phyloP scores from a whole-genome alignment of 2,329 filamentous ascomycete genomes.

The Diplocarpon rosae region DNA sequence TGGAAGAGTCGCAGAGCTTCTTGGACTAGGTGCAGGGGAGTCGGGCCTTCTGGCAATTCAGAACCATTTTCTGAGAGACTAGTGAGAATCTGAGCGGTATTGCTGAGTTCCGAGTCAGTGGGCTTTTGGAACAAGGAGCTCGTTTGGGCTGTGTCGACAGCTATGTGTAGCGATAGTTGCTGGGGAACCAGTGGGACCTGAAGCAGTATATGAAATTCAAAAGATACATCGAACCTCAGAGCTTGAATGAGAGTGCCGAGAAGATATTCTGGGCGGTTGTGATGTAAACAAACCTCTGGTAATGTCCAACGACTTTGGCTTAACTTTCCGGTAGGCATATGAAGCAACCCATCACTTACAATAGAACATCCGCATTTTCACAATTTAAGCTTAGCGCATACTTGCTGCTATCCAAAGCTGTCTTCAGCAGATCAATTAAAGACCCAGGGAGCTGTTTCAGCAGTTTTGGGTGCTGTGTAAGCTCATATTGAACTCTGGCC shows the following conservation, averaged over 20 bases:
- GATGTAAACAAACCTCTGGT: neutral
- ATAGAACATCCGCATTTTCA: conserved; percentile 55
- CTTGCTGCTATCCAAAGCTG: conserved; percentile 52
- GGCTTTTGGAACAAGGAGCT: neutral
- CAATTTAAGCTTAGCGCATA: conserved; percentile 47
- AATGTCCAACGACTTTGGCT: too few relatives aligned
- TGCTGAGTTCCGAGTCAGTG: conserved; percentile 30
- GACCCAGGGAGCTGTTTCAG: conserved; percentile 45
- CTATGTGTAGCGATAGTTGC: neutral
- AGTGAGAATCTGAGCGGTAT: conserved; percentile 58
- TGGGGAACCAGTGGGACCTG: neutral
- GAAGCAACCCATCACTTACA: conserved; percentile 28
- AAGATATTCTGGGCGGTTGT: too few relatives aligned
- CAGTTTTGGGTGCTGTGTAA: conserved; percentile 55
- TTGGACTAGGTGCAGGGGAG: conserved; percentile 40
- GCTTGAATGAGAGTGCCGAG: too few relatives aligned
- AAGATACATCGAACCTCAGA: too few relatives aligned
- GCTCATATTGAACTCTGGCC: conserved; percentile 58
- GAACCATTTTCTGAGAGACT: conserved; percentile 50
- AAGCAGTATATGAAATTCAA: neutral
- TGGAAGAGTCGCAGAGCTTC: conserved; percentile 52
- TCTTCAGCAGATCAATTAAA: conserved; percentile 42
- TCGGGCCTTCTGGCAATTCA: conserved; percentile 29
- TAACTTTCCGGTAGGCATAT: neutral
- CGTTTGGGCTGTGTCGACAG: neutral